phyloP scores from a whole-genome alignment of 371 early-diverging fungal genomes.

The Mucor plumbeus region DNA sequence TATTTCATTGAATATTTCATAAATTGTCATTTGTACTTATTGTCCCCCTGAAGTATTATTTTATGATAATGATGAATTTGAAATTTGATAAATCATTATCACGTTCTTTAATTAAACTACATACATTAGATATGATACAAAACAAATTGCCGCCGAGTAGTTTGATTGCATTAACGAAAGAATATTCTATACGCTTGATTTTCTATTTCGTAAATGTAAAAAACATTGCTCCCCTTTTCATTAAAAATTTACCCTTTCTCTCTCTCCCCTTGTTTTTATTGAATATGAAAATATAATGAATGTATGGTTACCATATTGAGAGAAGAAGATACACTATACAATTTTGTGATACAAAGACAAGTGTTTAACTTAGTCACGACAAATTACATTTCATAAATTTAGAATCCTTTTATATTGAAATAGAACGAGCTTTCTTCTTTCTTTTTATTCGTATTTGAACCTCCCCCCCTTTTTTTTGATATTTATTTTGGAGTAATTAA shows the following conservation, averaged over 20 bases:
- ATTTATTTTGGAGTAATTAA: neutral
- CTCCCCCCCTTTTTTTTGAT: neutral
- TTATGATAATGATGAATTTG: neutral
- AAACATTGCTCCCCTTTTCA: neutral
- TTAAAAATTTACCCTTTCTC: neutral
- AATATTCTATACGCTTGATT: neutral
- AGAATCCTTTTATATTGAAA: neutral
- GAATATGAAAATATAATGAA: neutral
- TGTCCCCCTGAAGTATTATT: no score
- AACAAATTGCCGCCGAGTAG: neutral
- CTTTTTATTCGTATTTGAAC: neutral
- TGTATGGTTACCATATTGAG: neutral
- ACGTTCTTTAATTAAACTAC: conserved; percentile 4
- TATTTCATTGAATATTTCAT: no score
- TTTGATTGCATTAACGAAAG: neutral
- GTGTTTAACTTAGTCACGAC: neutral
- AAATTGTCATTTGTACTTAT: no score
- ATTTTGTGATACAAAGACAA: neutral
- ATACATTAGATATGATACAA: conserved; percentile 2
- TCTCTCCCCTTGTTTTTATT: neutral
- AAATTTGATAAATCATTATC: neutral
- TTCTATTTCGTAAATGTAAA: neutral
- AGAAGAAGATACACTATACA: neutral
- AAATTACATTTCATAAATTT: no score
- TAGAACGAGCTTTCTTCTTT: neutral